A percentile compares a stretch with the other conserved stretches of the same genome.
Conservation (phyloP, 768 basidiomycete species). For the Pulveroboletus sp. region DNA sequence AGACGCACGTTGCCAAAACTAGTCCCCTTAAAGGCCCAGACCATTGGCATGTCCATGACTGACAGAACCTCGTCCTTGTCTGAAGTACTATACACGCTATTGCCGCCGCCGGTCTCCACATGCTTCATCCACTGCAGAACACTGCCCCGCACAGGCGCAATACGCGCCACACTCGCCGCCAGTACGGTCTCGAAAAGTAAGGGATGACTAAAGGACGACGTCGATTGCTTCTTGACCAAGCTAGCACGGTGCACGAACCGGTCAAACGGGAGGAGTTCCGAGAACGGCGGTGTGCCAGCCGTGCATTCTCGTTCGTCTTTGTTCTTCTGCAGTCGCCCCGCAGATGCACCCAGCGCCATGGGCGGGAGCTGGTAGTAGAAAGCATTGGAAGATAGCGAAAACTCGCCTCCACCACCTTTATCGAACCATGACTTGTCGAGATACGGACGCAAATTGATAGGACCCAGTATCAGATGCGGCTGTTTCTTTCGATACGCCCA, state of each 20-base stretch:
- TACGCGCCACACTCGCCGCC: constrained; percentile 4
- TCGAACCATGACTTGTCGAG: constrained; percentile 45
- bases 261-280: constrained; percentile 38
- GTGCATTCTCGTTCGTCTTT: not conserved
- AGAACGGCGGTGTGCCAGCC: constrained; percentile 34
- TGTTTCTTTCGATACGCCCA: constrained; percentile 49
- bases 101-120: not conserved
- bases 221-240: constrained; percentile 35
- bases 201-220: constrained; percentile 37
- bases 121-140: constrained; percentile 26
- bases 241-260: constrained; percentile 45
- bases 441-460: constrained; percentile 47
- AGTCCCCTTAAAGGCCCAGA: constrained; percentile 16
- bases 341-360: constrained; percentile 36
- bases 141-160: not conserved
- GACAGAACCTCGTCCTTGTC: constrained; percentile 2
- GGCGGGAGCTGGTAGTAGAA: constrained; percentile 42
- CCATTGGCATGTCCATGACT: constrained; percentile 1
- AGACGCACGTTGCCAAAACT: constrained; percentile 28
- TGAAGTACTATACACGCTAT: not conserved
- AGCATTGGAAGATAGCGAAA: constrained; percentile 40
- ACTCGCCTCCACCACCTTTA: constrained; percentile 41
- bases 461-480: constrained; percentile 46
- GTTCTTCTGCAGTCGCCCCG: not conserved
- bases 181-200: constrained; percentile 41